Evolutionary conservation across 2,329 filamentous ascomycete species (phyloP).

Genomic region (Aspergillus transmontanensis): DNA sequence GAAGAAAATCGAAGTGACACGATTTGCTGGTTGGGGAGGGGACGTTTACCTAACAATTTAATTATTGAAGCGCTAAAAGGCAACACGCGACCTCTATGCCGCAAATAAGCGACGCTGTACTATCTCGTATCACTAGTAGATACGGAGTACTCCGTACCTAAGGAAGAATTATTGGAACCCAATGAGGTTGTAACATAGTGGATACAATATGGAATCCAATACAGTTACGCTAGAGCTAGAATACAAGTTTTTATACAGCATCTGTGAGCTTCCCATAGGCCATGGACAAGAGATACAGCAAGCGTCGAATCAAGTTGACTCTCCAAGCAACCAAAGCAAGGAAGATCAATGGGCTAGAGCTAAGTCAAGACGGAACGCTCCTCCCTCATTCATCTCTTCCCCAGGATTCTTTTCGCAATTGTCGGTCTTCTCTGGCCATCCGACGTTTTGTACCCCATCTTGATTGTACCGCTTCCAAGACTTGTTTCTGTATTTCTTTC

Average conservation of each 20-base stretch:
- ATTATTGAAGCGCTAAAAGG: not conserved
- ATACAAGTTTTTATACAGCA: not conserved
- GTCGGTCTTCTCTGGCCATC: slow-evolving; percentile 63
- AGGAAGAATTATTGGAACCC: not conserved
- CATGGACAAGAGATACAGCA: not conserved
- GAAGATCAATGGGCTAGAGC: not conserved
- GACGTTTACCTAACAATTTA: slow-evolving; percentile 16
- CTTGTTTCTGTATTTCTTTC: slow-evolving; percentile 49
- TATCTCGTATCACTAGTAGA: not conserved
- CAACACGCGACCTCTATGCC: slow-evolving; percentile 7
- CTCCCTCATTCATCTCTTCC: slow-evolving; percentile 55
- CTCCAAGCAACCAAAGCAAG: not conserved
- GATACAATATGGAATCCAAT: not conserved
- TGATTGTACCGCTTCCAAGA: slow-evolving; percentile 57
- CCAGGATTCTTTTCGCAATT: slow-evolving; percentile 63
- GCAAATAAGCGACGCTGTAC: slow-evolving; percentile 8
- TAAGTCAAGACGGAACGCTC: not conserved
- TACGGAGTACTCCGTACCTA: not conserved
- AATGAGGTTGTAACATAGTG: not conserved
- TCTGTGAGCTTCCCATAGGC: not conserved
- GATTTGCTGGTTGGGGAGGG: slow-evolving; percentile 15
- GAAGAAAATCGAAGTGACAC: slow-evolving; percentile 16
- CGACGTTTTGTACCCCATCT: slow-evolving; percentile 63
- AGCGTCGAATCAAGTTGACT: not conserved
- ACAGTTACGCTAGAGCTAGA: slow-evolving; percentile 6